A percentile compares a stretch with the other conserved stretches of the same genome.
These are phyloP conservation scores for Syzygium syzygioides DNA, from an alignment of 441 rosid species.

Conservation along the genomic window DNA sequence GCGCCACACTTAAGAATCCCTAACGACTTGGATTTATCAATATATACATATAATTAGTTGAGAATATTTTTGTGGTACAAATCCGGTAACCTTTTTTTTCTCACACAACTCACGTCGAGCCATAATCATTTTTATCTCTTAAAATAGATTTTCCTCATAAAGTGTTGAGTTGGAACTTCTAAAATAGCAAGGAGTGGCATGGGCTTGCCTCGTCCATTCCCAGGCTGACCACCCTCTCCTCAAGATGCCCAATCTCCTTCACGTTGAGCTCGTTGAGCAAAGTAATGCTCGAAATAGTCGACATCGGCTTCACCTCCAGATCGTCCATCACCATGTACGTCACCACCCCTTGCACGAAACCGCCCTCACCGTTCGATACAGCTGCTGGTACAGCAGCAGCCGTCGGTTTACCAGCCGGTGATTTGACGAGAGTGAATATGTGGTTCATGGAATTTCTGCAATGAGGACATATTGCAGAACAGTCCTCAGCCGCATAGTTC, in stretches of 20 bases:
- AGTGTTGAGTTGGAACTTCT: neutral
- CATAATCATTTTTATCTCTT: neutral
- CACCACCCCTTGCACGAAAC: conserved; percentile 14
- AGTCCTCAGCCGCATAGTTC: neutral
- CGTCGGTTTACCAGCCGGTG: neutral
- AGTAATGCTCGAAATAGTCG: neutral
- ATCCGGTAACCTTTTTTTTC: neutral
- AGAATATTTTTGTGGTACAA: neutral
- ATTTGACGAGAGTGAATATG: neutral
- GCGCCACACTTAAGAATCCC: too few relatives aligned
- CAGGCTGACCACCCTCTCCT: neutral
- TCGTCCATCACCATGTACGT: conserved; percentile 16
- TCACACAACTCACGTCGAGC: too few relatives aligned
- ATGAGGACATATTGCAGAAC: neutral
- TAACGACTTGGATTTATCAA: neutral
- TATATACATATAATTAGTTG: too few relatives aligned
- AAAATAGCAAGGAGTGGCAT: neutral
- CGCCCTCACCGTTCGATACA: neutral
- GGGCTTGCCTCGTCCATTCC: neutral
- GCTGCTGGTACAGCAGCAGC: neutral
- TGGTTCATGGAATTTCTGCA: neutral
- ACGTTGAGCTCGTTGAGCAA: neutral
- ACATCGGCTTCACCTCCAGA: neutral
- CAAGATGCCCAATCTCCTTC: neutral
- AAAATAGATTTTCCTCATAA: neutral